phyloP scores from a whole-genome alignment of 2,329 filamentous ascomycete genomes.

The Dissoconium aciculare region DNA sequence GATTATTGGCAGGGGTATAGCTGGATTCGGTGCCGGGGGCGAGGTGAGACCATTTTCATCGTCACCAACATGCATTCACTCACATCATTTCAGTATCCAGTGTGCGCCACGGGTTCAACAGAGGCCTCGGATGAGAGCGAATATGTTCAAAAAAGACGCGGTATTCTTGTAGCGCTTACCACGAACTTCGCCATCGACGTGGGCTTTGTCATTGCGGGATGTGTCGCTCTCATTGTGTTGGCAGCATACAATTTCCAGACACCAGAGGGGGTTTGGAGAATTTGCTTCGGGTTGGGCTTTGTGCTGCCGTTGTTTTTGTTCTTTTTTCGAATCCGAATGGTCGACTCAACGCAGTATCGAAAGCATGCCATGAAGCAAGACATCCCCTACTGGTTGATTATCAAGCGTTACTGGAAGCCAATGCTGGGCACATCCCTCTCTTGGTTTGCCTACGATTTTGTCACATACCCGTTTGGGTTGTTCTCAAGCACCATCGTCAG shows the following conservation, averaged over 20 bases:
- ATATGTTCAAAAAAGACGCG: constrained; percentile 10
- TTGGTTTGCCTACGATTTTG: constrained; percentile 63
- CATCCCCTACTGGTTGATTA: constrained; percentile 35
- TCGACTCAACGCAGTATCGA: constrained; percentile 64
- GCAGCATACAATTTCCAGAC: constrained; percentile 31
- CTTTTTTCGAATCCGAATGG: constrained; percentile 52
- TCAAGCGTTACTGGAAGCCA: constrained; percentile 57
- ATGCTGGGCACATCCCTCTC: constrained; percentile 54
- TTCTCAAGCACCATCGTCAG: constrained; percentile 63
- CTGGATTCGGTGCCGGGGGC: constrained; percentile 20
- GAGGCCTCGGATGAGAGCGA: constrained; percentile 11
- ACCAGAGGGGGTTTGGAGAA: constrained; percentile 62
- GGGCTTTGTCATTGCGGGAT: constrained; percentile 65
- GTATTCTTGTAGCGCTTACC: constrained; percentile 12
- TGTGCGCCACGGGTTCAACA: constrained; percentile 8
- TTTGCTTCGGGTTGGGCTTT: constrained; percentile 60
- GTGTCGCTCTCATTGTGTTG: constrained; percentile 51
- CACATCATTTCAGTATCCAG: constrained; percentile 3
- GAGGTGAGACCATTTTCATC: constrained; percentile 15
- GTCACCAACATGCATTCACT: neutral
- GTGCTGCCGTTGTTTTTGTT: constrained; percentile 58
- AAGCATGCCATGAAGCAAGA: constrained; percentile 50
- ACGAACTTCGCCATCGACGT: constrained; percentile 45
- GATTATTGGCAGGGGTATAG: constrained; percentile 35
- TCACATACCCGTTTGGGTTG: constrained; percentile 57